phyloP scores from a whole-genome alignment of 2,329 filamentous ascomycete genomes.

The Ophiostoma pallidulum region DNA sequence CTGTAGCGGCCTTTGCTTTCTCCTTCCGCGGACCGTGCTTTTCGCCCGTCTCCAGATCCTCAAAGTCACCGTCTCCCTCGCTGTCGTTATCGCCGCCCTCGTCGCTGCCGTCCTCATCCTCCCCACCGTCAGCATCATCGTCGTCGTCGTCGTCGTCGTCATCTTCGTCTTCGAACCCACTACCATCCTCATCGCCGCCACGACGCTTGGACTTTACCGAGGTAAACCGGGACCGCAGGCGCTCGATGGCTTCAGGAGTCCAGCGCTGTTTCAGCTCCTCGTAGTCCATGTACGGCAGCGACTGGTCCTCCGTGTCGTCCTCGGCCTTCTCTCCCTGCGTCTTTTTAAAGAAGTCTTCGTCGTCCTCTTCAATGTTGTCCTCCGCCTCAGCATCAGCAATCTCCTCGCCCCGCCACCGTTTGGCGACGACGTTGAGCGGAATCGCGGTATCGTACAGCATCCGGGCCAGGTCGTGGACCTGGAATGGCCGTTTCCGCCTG shows the following conservation, averaged over 20 bases:
- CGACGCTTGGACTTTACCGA: slow-evolving; percentile 38
- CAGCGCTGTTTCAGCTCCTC: slow-evolving; percentile 75
- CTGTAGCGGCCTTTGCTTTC: slow-evolving; percentile 42
- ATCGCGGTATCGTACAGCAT: slow-evolving; percentile 82
- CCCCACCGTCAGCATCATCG: slow-evolving; percentile 34
- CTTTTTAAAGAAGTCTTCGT: slow-evolving; percentile 58
- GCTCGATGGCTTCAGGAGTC: slow-evolving; percentile 70
- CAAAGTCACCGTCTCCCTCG: slow-evolving; percentile 72
- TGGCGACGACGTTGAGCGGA: slow-evolving; percentile 63
- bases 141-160: slow-evolving; percentile 42
- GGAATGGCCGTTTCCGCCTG: slow-evolving; percentile 59
- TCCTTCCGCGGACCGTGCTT: slow-evolving; percentile 34
- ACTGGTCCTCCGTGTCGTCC: slow-evolving; percentile 62
- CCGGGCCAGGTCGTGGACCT: slow-evolving; percentile 72
- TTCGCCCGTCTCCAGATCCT: slow-evolving; percentile 76
- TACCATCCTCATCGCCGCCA: slow-evolving; percentile 44
- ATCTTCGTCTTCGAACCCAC: slow-evolving; percentile 57
- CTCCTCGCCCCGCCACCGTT: slow-evolving; percentile 67
- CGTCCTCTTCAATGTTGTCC: slow-evolving; percentile 36
- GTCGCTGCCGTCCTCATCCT: slow-evolving; percentile 24
- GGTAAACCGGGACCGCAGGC: slow-evolving; percentile 66
- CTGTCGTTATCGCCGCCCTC: slow-evolving; percentile 47
- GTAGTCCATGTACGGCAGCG: slow-evolving; percentile 72
- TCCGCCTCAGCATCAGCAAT: slow-evolving; percentile 38
- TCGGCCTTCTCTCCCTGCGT: slow-evolving; percentile 57